Percentiles rank a stretch among this genome's conserved stretches.
Evolutionary conservation across 1,284 basidiomycete species (phyloP).

Genomic region (Meira miltonrushii): DNA sequence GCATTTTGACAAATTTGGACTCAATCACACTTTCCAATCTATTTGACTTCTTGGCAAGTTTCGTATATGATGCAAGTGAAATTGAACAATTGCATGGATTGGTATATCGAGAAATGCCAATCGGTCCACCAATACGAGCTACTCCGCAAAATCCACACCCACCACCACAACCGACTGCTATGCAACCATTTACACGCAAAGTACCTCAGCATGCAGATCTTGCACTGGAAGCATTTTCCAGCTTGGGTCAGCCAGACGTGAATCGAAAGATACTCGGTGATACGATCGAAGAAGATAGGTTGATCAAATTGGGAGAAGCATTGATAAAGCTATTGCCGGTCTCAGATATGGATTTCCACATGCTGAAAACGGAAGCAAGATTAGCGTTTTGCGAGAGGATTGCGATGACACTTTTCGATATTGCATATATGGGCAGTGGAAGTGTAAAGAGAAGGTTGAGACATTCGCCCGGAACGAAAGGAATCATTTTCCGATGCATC

Average conservation of each 20-base stretch:
- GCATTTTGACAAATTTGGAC: slow-evolving; percentile 54
- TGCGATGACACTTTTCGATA: slow-evolving; percentile 73
- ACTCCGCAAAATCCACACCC: background rate
- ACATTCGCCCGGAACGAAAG: slow-evolving; percentile 51
- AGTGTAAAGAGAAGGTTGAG: slow-evolving; percentile 68
- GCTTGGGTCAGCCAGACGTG: slow-evolving; percentile 68
- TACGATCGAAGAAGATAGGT: slow-evolving; percentile 60
- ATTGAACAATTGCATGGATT: slow-evolving; percentile 63
- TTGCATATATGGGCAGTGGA: slow-evolving; percentile 76
- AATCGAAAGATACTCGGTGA: slow-evolving; percentile 71
- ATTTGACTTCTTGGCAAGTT: slow-evolving; percentile 69
- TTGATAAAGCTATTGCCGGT: slow-evolving; percentile 78
- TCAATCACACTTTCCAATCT: slow-evolving; percentile 58
- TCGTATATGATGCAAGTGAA: slow-evolving; percentile 67
- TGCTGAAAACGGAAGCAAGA: slow-evolving; percentile 65
- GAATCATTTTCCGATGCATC: slow-evolving; percentile 55
- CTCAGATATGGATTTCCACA: slow-evolving; percentile 68
- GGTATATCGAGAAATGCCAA: slow-evolving; percentile 30
- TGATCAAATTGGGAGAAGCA: slow-evolving; percentile 64
- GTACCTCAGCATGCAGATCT: slow-evolving; percentile 64
- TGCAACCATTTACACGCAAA: slow-evolving; percentile 4
- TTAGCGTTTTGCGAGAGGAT: slow-evolving; percentile 73
- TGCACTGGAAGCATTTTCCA: slow-evolving; percentile 76
- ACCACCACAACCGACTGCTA: slow-evolving; percentile 55
- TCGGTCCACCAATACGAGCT: slow-evolving; percentile 28